Base-by-base conservation (phyloP, 495 filamentous ascomycete genomes). In the Trichoderma reesei region DNA sequence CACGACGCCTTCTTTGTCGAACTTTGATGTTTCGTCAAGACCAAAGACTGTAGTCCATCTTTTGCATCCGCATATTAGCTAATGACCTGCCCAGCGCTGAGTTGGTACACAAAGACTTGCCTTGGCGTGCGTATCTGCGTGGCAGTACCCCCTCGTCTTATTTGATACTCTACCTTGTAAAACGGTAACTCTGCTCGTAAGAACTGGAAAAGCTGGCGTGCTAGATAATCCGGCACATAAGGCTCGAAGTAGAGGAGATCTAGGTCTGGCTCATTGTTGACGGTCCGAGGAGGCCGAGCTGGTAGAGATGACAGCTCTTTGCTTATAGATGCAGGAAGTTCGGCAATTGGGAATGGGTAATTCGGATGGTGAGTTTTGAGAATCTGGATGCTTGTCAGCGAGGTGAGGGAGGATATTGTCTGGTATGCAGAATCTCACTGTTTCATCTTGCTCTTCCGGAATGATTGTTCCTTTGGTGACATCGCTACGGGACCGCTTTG, bases 91-190 rank as follows among this genome's bases (percentile, higher is more conserved):
- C 26, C 26, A 26, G 26, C 26, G 26, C 26, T 41, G 31, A 38
- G 18, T 56, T 14, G n/a, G 16, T 26, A 26, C 26, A 26, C 26
- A 26, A 60, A 7, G 8, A 62, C n/a, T 13, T 63, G 73, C 70
- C 87, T 79, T 3, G 88, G 89, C 6, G 88, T 91, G 59, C 79
- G 83, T 63, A 90, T 83, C 5, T 75, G 66, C 0, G 83, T 87
- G n/a, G 85, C 78, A 0, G 78, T 65, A 0, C 78, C 75, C 4
- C 79, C 81, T 34, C 88, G 78, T 56, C 83, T 85, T 68, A 89
- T 89, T 13, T 75, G 81, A 71, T 91, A 91, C 62, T 83, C 76
- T 0, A 91, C 88, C 16, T 87, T 79, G 71, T 91, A 90, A 72
- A 90, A 92, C 54, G 86, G 86, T 10, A 91, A 70, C 54, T 85